Percentiles rank a stretch among this genome's conserved stretches.
These are phyloP conservation scores for Penicillium nordicum DNA, from an alignment of 2,329 filamentous ascomycete species.

Conservation along the genomic window DNA sequence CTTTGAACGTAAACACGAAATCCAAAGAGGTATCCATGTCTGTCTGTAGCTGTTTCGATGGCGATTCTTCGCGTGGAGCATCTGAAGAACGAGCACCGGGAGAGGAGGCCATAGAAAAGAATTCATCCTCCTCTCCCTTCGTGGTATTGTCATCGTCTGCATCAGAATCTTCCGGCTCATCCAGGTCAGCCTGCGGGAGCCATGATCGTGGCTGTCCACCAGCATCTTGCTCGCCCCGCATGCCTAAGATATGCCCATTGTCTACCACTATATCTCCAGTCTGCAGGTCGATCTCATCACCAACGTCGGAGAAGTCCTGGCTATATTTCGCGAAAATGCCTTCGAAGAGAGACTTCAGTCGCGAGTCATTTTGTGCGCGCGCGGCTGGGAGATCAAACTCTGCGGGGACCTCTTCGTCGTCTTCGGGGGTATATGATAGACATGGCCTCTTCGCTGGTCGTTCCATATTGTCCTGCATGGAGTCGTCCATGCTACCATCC, in stretches of 20 bases:
- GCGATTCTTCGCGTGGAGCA: neutral
- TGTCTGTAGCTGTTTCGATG: neutral
- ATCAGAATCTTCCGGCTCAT: conserved; percentile 8
- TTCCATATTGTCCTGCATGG: conserved; percentile 22
- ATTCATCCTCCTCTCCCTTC: conserved; percentile 4
- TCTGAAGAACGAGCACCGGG: neutral
- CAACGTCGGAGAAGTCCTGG: conserved; percentile 75
- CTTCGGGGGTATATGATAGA: conserved; percentile 35
- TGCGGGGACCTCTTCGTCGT: conserved; percentile 19
- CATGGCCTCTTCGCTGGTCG: conserved; percentile 57
- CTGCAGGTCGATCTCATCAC: conserved; percentile 82
- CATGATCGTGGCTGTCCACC: conserved; percentile 29
- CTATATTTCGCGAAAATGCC: conserved; percentile 86
- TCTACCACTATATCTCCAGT: conserved; percentile 83
- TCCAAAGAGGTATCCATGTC: neutral
- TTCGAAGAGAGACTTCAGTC: conserved; percentile 80
- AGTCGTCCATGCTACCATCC: conserved; percentile 1
- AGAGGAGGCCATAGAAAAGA: neutral
- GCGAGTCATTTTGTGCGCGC: conserved; percentile 64
- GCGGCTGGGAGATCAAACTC: conserved; percentile 59
- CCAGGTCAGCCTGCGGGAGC: conserved; percentile 19
- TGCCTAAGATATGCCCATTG: conserved; percentile 75
- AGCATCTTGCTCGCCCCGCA: conserved; percentile 56
- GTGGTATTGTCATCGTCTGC: conserved; percentile 2
- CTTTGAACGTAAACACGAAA: conserved; percentile 6